Conservation (phyloP, 805 yeast species). For the Barnettozyma botsteinii region DNA sequence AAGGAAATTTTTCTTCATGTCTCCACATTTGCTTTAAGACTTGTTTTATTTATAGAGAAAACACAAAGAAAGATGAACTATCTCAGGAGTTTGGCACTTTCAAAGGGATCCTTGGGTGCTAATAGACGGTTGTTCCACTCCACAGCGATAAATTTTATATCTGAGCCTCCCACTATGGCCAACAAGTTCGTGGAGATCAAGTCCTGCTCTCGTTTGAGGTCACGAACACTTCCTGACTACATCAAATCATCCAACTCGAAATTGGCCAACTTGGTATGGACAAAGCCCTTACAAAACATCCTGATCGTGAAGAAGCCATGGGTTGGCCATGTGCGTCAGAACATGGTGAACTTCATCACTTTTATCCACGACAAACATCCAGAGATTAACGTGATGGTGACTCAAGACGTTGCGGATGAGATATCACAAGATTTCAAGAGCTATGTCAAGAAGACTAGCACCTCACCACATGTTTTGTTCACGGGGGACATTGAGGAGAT, state of each 20-base stretch:
- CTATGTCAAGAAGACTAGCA: constrained; percentile 19
- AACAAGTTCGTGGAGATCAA: constrained; percentile 28
- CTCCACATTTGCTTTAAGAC: no score
- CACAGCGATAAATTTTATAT: constrained; percentile 12
- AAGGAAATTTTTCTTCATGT: no score
- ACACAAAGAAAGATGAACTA: no score
- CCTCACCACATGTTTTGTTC: constrained; percentile 39
- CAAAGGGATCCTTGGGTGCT: no score
- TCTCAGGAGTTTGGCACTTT: background rate
- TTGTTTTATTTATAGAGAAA: no score
- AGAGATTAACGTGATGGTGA: constrained; percentile 69
- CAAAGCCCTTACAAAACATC: constrained; percentile 65
- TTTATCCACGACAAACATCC: constrained; percentile 62
- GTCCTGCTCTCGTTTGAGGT: constrained; percentile 26
- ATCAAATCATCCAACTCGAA: constrained; percentile 52
- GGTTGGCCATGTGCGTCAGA: constrained; percentile 55
- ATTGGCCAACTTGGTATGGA: constrained; percentile 63
- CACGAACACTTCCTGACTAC: constrained; percentile 42
- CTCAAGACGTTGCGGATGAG: constrained; percentile 70
- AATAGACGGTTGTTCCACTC: constrained; percentile 14
- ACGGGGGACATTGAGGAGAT: constrained; percentile 58
- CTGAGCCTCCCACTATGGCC: constrained; percentile 26
- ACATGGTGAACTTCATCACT: constrained; percentile 59
- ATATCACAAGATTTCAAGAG: constrained; percentile 31
- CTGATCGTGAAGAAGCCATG: constrained; percentile 82